phyloP scores from a whole-genome alignment of 768 basidiomycete species.

The Collybia nuda region DNA sequence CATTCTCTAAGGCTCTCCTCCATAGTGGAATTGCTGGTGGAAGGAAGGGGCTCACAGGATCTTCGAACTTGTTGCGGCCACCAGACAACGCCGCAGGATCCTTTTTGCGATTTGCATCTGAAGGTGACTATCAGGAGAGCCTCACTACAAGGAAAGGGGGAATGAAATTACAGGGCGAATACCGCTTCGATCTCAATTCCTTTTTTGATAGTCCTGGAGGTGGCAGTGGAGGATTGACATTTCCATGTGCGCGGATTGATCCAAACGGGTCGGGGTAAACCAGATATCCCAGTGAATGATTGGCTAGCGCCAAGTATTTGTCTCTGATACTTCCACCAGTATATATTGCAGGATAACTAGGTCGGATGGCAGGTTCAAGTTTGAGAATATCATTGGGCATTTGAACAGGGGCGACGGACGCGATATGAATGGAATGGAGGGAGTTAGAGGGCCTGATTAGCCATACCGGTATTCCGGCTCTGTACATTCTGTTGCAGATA shows the following conservation, averaged over 20 bases:
- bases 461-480: conserved; percentile 2
- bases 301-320: background rate
- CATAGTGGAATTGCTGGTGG: conserved; percentile 7
- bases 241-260: background rate
- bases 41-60: background rate
- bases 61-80: conserved; percentile 9
- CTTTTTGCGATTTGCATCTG: conserved; percentile 1
- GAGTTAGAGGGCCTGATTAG: background rate
- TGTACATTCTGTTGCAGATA: conserved; percentile 1
- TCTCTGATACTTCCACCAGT: background rate
- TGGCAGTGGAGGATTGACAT: background rate
- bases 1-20: background rate
- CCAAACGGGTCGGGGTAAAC: background rate
- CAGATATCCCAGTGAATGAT: background rate
- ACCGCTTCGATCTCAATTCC: background rate
- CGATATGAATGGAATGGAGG: background rate
- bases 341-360: background rate
- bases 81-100: background rate
- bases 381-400: too few species aligned
- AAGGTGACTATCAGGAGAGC: background rate
- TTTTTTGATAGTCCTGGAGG: background rate
- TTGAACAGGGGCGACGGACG: background rate
- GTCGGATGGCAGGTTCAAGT: too few species aligned
- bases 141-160: background rate
- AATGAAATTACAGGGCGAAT: conserved; percentile 3